These are phyloP conservation scores for Botryotinia narcissicola DNA, from an alignment of 2,329 filamentous ascomycete genomes.

Conservation along the genomic window DNA sequence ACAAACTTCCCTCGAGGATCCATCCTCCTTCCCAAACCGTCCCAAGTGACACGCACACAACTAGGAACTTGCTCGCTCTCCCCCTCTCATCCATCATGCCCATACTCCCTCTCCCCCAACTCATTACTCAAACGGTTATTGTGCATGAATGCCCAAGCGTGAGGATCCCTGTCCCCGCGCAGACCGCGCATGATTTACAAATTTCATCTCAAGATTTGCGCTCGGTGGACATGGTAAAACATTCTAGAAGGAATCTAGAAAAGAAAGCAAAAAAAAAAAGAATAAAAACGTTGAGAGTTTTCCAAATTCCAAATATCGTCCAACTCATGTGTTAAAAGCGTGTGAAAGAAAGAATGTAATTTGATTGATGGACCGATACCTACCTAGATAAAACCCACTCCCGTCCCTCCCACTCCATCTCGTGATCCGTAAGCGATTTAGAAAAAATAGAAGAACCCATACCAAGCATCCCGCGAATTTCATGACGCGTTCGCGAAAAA, in stretches of 20 bases:
- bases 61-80: neutral
- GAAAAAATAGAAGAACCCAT: neutral
- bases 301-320: neutral
- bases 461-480: neutral
- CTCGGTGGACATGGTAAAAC: constrained; percentile 3
- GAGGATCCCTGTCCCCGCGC: constrained; percentile 4
- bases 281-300: neutral
- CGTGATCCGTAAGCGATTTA: neutral
- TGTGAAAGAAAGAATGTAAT: neutral
- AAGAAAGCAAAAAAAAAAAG: neutral
- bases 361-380: neutral
- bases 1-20: neutral
- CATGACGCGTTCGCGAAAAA: neutral
- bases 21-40: neutral
- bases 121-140: no score
- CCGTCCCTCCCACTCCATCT: neutral
- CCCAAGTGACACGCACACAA: constrained; percentile 1
- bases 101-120: neutral
- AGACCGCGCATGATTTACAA: constrained; percentile 9
- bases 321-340: neutral
- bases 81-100: constrained; percentile 9
- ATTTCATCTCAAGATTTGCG: constrained; percentile 9
- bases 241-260: constrained; percentile 4
- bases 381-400: no score
- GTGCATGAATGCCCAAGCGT: constrained; percentile 16